Evolutionary conservation across 2,329 filamentous ascomycete genomes (phyloP).

Genomic region (Cordyceps javanica): DNA sequence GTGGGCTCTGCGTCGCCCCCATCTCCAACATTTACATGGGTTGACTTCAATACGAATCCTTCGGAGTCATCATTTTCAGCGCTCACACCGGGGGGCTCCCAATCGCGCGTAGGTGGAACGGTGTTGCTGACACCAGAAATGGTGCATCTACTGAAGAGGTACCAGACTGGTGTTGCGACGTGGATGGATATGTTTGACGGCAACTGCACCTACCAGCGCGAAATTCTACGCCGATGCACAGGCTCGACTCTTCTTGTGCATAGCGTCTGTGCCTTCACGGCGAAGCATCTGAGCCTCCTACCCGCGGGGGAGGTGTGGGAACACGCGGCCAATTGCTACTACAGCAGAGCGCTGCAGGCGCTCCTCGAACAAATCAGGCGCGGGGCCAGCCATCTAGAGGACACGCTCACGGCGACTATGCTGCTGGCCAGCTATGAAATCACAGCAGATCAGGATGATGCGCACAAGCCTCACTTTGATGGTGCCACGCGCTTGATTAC

Average conservation of each 20-base stretch:
- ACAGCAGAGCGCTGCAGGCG: constrained; percentile 1
- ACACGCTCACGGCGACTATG: constrained; percentile 2
- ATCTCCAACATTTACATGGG: constrained; percentile 1
- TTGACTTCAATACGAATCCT: neutral
- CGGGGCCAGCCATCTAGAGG: neutral
- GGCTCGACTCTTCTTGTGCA: constrained; percentile 2
- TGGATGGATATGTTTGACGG: constrained; percentile 14
- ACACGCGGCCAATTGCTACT: neutral
- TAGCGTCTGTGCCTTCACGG: constrained; percentile 10
- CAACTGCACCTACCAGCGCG: constrained; percentile 2
- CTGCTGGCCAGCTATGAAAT: constrained; percentile 13
- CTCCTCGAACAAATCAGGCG: neutral
- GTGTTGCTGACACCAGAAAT: neutral
- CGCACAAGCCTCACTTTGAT: constrained; percentile 8
- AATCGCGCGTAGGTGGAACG: no score
- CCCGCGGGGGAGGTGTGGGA: constrained; percentile 1
- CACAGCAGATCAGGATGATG: neutral
- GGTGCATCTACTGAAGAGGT: neutral
- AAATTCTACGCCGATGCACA: constrained; percentile 1
- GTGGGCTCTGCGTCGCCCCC: neutral
- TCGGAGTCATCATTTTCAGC: no score
- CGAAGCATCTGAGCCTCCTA: constrained; percentile 9
- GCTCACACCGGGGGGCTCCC: no score
- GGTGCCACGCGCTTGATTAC: constrained; percentile 8
- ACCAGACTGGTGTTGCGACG: constrained; percentile 2